Evolutionary conservation across 2,329 filamentous ascomycete genomes (phyloP), one percentile per base, ranked within the genome.

Genomic region (Cordyceps javanica): DNA sequence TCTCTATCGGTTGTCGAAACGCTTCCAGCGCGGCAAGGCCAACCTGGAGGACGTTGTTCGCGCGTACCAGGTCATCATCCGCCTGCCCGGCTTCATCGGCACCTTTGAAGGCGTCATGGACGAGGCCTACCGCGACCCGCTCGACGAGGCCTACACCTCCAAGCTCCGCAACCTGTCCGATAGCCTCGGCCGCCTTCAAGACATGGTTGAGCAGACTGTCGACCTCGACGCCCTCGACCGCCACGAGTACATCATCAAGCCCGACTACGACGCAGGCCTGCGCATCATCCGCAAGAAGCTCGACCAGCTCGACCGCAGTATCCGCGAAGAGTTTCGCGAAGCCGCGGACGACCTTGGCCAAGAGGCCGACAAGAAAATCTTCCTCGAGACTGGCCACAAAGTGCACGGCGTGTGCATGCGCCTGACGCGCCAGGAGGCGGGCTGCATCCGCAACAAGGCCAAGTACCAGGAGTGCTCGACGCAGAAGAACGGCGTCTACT

Each of bases 181-280:
- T 66, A 90, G 86, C 66, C 80, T 99, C 52, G 86, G 82, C 26
- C 96, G 91, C 69, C 78, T 99, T 11, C 90, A 93, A 67, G 94
- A 99, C 69, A 97, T 99, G 91, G 94, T 99, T 0, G 94, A 99
- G 75, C 96, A 94, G 2, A 99, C 95, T 0, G 92, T 99, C 14
- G 94, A 99, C 67, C 82, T 99, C 0, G 90, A 96, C 59, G 94
- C 94, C 3, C 82, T 99, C 11, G 93, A 99, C 67, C 91, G 94
- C 63, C 94, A 99, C 68, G 94, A 99, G 69, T 99, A 95, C 74
- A 93, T 97, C 66, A 99, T 99, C 81, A 99, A 97, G 73, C 90
- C 95, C 1, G 94, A 99, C 68, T 99, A 97, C 62, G 94, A 99
- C 67, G 91, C 97, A 59, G 83, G 86, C 56, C 78, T 99, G 38